These are phyloP conservation scores for Cardamine resedifolia DNA, from an alignment of 345 rosid genomes.

Conservation along the genomic window DNA sequence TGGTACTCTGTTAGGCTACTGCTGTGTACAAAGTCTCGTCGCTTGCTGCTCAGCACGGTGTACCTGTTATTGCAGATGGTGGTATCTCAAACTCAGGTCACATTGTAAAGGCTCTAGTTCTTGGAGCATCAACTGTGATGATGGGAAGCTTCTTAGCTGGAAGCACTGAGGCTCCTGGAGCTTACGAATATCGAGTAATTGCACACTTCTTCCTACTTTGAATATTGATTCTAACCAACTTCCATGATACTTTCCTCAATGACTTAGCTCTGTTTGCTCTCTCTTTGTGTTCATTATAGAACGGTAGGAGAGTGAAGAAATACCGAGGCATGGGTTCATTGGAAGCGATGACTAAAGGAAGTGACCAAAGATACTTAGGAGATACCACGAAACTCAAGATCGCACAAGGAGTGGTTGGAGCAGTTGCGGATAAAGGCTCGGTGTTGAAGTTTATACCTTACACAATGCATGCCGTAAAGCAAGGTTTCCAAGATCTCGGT, in stretches of 20 bases:
- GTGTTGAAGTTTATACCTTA: conserved; percentile 76
- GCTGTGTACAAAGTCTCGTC: conserved; percentile 91
- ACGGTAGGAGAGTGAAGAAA: conserved; percentile 60
- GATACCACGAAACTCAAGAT: conserved; percentile 83
- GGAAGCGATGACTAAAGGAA: conserved; percentile 97
- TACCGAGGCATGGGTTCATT: conserved; percentile 96
- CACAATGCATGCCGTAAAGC: conserved; percentile 94
- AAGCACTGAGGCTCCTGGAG: conserved; percentile 86
- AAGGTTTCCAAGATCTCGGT: conserved; percentile 97
- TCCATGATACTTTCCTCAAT: not conserved
- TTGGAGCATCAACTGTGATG: conserved; percentile 98
- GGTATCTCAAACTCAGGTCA: conserved; percentile 96
- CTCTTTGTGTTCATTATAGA: conserved; percentile 39
- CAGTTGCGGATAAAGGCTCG: conserved; percentile 88
- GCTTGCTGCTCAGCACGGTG: conserved; percentile 66
- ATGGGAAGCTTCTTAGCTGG: conserved; percentile 97
- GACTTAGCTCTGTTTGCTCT: not conserved
- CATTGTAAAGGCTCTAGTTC: conserved; percentile 77
- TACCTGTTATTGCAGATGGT: conserved; percentile 95
- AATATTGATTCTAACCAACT: not conserved
- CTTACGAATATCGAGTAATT: conserved; percentile 56
- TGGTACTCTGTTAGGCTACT: conserved; percentile 59
- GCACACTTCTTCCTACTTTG: conserved; percentile 5
- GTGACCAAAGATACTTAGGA: conserved; percentile 89
- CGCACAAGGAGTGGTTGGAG: conserved; percentile 97